Evolutionary conservation across 2,329 filamentous ascomycete species (phyloP).

Genomic region (Epichloe brachyelytri): DNA sequence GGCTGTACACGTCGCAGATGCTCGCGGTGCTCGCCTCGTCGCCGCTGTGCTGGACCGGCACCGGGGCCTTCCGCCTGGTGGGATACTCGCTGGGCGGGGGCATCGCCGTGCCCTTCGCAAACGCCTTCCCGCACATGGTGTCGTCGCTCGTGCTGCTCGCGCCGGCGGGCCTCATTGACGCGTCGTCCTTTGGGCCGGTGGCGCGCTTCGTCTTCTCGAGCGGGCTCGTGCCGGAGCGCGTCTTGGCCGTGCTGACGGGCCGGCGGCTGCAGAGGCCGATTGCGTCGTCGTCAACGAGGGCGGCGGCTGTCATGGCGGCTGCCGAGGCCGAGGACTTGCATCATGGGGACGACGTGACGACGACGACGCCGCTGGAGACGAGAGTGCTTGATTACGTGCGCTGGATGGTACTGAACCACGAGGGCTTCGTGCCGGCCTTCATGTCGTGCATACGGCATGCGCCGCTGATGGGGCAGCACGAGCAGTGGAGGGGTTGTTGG

Average conservation of each 20-base stretch:
- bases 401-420: conserved; percentile 45
- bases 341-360: background rate
- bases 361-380: conserved; percentile 27
- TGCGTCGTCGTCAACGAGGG: conserved; percentile 21
- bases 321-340: conserved; percentile 27
- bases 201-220: conserved; percentile 41
- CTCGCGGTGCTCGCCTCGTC: conserved; percentile 59
- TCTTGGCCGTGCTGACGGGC: conserved; percentile 36
- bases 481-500: conserved; percentile 36
- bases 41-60: conserved; percentile 51
- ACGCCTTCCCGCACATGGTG: conserved; percentile 58
- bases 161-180: conserved; percentile 59
- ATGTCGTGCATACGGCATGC: conserved; percentile 43
- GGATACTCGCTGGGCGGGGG: conserved; percentile 78
- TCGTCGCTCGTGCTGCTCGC: conserved; percentile 62
- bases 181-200: conserved; percentile 36
- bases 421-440: conserved; percentile 47
- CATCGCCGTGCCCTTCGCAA: conserved; percentile 61
- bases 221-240: conserved; percentile 37
- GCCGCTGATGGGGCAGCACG: conserved; percentile 39
- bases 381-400: conserved; percentile 38
- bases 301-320: conserved; percentile 13
- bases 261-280: conserved; percentile 37
- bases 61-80: conserved; percentile 47
- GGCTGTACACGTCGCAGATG: conserved; percentile 61